These are phyloP conservation scores for Beauveria medogensis DNA, from an alignment of 2,329 filamentous ascomycete species.

Conservation along the genomic window DNA sequence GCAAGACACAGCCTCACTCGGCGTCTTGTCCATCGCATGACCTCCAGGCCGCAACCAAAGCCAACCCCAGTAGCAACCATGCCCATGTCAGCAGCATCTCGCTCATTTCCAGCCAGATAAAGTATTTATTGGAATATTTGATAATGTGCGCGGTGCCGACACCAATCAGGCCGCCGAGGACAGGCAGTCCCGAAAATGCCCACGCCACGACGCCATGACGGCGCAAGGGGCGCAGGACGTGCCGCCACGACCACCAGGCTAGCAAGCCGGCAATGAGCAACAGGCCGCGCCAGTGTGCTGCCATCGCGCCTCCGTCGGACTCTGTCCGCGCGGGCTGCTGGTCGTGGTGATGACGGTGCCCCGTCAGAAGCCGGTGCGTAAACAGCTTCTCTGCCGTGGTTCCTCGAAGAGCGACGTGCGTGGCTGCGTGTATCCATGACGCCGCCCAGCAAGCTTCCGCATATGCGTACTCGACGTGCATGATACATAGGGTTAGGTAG, in stretches of 20 bases:
- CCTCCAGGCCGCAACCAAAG: constrained; percentile 12
- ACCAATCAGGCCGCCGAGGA: constrained; percentile 11
- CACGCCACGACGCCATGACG: constrained; percentile 5
- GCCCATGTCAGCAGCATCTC: constrained; percentile 22
- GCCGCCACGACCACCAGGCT: constrained; percentile 11
- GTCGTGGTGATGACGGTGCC: not conserved
- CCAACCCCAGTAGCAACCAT: constrained; percentile 21
- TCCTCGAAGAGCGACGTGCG: constrained; percentile 15
- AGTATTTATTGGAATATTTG: constrained; percentile 28
- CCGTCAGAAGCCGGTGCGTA: constrained; percentile 10
- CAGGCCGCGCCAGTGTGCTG: not conserved
- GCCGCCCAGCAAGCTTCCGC: constrained; percentile 19
- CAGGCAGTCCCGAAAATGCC: constrained; percentile 13
- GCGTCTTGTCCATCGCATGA: not conserved
- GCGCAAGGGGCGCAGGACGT: not conserved
- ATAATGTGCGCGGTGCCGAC: constrained; percentile 20
- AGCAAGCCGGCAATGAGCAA: not conserved
- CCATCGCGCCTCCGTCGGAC: not conserved
- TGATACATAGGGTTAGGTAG: constrained; percentile 20
- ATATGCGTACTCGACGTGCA: constrained; percentile 23
- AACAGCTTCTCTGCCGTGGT: constrained; percentile 12
- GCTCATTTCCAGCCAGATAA: constrained; percentile 30
- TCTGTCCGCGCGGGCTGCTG: not conserved
- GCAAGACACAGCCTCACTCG: not conserved
- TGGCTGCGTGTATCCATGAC: constrained; percentile 20